These are phyloP conservation scores for Nemania bipapillata DNA, from an alignment of 2,329 filamentous ascomycete species.

Conservation along the genomic window DNA sequence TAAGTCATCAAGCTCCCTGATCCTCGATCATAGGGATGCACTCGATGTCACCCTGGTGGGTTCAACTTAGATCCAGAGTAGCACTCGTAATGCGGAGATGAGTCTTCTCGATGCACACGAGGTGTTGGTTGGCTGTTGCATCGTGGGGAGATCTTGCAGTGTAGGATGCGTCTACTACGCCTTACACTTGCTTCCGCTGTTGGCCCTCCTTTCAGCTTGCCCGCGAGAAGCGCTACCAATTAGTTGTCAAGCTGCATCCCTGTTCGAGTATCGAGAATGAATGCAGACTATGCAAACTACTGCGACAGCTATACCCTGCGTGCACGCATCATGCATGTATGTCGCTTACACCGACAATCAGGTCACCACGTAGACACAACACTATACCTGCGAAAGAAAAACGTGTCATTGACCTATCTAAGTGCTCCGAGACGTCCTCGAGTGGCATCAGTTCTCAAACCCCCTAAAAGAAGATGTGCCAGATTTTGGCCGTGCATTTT, in stretches of 20 bases:
- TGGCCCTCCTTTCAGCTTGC: not conserved
- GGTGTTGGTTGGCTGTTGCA: not conserved
- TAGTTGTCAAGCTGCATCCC: not conserved
- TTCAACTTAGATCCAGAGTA: not conserved
- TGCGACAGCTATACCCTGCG: not conserved
- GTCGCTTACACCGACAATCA: not conserved
- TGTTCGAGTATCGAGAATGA: not conserved
- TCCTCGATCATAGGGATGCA: not conserved
- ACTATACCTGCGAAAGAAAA: not conserved
- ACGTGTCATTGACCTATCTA: not conserved
- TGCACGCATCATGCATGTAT: not conserved
- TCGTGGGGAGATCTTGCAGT: constrained; percentile 5
- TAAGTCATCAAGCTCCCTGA: not conserved
- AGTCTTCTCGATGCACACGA: not conserved
- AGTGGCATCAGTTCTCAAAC: not conserved
- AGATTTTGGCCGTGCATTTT: not conserved
- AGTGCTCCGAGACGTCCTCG: not conserved
- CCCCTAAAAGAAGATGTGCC: not conserved
- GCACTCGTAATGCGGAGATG: not conserved
- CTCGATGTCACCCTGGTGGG: not conserved
- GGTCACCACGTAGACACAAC: not conserved
- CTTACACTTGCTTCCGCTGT: constrained; percentile 7
- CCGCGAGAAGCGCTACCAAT: not conserved
- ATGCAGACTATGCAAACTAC: not conserved
- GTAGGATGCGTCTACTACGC: not conserved